These are phyloP conservation scores for Puya raimondii DNA, from an alignment of 176 grass and related monocot genomes.

Conservation along the genomic window DNA sequence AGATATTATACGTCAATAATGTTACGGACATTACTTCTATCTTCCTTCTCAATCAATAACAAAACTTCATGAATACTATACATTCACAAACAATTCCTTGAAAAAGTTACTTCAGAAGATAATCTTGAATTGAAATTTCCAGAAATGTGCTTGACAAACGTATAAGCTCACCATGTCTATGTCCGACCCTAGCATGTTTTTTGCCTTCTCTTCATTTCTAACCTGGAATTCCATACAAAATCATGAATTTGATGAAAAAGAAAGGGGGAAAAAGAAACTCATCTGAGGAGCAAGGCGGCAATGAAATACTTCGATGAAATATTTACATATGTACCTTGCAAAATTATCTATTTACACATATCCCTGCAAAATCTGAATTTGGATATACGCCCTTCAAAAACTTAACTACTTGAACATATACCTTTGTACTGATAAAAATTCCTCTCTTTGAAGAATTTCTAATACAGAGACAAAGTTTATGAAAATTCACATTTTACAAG, in stretches of 20 bases:
- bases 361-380: too few relatives aligned
- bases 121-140: neutral
- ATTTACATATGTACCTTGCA: too few relatives aligned
- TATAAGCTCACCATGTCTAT: conserved; percentile 58
- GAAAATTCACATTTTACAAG: neutral
- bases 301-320: too few relatives aligned
- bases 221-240: conserved; percentile 37
- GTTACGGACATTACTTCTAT: too few relatives aligned
- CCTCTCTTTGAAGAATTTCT: too few relatives aligned
- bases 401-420: too few relatives aligned
- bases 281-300: neutral
- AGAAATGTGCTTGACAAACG: conserved; percentile 6
- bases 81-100: neutral
- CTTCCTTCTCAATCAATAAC: too few relatives aligned
- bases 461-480: neutral
- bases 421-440: too few relatives aligned
- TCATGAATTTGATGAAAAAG: conserved; percentile 5
- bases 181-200: conserved; percentile 69
- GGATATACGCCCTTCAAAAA: too few relatives aligned
- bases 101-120: neutral
- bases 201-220: conserved; percentile 88
- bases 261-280: conserved; percentile 1
- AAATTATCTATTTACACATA: too few relatives aligned
- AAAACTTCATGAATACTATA: too few relatives aligned
- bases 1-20: too few relatives aligned